phyloP scores from a whole-genome alignment of 2,329 filamentous ascomycete species.

The Phaeophleospora eucalypticola region DNA sequence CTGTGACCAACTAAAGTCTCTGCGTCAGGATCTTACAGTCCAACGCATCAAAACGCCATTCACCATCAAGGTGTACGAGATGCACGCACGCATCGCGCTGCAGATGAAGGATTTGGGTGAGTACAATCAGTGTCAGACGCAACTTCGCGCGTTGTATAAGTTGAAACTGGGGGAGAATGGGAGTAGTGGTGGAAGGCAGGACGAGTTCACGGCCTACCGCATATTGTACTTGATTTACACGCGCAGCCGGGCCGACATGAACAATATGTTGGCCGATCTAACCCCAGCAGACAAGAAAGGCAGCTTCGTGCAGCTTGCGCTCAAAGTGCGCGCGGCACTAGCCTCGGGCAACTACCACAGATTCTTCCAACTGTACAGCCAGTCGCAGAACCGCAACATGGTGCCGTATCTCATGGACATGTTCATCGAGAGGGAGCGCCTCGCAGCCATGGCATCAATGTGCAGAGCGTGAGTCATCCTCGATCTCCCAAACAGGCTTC shows the following conservation, averaged over 20 bases:
- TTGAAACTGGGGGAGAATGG: constrained; percentile 77
- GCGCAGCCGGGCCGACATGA: constrained; percentile 95
- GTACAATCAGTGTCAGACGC: constrained; percentile 99
- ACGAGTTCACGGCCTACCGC: constrained; percentile 98
- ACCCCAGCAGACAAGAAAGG: constrained; percentile 92
- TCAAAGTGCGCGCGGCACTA: constrained; percentile 84
- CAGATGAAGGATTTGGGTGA: constrained; percentile 99
- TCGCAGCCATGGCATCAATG: constrained; percentile 84
- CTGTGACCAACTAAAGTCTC: constrained; percentile 98
- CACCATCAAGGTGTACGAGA: constrained; percentile 94
- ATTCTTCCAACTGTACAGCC: constrained; percentile 94
- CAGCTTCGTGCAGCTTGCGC: constrained; percentile 78
- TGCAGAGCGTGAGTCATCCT: constrained; percentile 82
- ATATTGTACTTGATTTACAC: constrained; percentile 99
- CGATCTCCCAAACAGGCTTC: too few relatives aligned
- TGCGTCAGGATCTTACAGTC: constrained; percentile 96
- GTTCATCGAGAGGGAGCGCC: constrained; percentile 91
- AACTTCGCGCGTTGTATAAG: constrained; percentile 86
- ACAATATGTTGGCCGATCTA: constrained; percentile 98
- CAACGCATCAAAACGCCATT: constrained; percentile 97
- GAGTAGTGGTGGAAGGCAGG: constrained; percentile 67
- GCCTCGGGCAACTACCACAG: constrained; percentile 95
- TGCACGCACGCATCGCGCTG: constrained; percentile 92
- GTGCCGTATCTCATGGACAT: constrained; percentile 98
- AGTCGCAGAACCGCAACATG: constrained; percentile 69